Evolutionary conservation across 1,139 yeast genomes (phyloP), one percentile per base, ranked within the genome.

Genomic region (Diutina pseudorugosa): DNA sequence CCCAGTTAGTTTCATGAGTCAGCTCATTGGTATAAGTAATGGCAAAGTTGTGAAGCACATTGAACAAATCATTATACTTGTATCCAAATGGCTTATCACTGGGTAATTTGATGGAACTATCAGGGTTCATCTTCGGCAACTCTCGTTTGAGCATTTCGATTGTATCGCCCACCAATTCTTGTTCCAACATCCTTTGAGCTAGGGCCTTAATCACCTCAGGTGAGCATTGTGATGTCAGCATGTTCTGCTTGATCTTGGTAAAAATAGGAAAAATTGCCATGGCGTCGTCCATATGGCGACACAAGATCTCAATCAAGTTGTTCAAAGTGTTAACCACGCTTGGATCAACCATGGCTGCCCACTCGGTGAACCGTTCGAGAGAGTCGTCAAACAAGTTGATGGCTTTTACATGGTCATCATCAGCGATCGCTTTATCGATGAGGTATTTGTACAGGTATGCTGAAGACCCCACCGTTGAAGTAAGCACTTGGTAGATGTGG

Each of bases 131-230:
- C 36, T 65, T 60, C 2, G 83, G 83, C 2, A 83, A 69, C 62
- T 85, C 91, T 53, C 83, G 70, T 50, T 76, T 73, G 59, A 86
- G 65, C 58, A 83, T 72, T 55, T 76, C 80, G 21, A 82, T 76
- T 2, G 78, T 77, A 61, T 83, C 88, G 3, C 80, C 82, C 5
- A 79, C 73, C 54, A 69, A 73, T 47, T 77, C 76, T 2, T 70
- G 73, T 6, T 68, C 64, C 19, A 84, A 58, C 66, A 83, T 75
- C 60, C 72, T 66, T 14, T 61, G 57, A 18, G 81, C 66, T 58
- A 85, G 61, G 2, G 75, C 73, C 12, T 68, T 71, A 47, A 83
- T 73, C 0, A 85, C 73, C 18, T 71, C 73, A 7, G 71, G 74
- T 16, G 18, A 14, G 47, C 63, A 53, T 65, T 67, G 43, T 66